These are phyloP conservation scores for Acidomyces sp. DNA, from an alignment of 495 filamentous ascomycete species.

Conservation along the genomic window DNA sequence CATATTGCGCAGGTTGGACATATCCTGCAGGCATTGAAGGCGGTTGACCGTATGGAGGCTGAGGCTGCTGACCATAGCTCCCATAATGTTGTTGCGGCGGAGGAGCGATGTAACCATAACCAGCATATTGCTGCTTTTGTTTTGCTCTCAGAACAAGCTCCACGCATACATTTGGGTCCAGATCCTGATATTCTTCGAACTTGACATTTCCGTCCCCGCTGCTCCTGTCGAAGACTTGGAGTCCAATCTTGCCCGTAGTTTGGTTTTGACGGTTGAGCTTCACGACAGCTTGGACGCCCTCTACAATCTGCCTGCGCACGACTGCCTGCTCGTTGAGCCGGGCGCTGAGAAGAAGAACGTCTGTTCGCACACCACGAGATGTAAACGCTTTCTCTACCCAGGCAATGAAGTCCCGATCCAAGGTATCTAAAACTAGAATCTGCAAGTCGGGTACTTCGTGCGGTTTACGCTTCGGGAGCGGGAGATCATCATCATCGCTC, in stretches of 20 bases:
- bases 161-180: conserved; percentile 63
- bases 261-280: conserved; percentile 59
- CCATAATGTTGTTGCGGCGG: background rate
- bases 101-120: background rate
- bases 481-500: conserved; percentile 42
- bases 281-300: conserved; percentile 77
- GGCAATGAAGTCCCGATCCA: conserved; percentile 65
- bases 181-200: conserved; percentile 71
- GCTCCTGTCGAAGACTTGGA: conserved; percentile 74
- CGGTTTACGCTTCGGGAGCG: conserved; percentile 59
- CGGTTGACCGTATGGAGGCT: conserved; percentile 18
- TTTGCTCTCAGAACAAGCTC: conserved; percentile 71
- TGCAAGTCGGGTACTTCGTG: conserved; percentile 84
- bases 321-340: conserved; percentile 63
- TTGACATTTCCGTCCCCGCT: conserved; percentile 58
- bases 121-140: conserved; percentile 21
- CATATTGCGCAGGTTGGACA: conserved; percentile 3
- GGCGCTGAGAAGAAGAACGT: conserved; percentile 65
- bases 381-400: conserved; percentile 70
- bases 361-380: conserved; percentile 53
- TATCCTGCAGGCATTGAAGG: background rate
- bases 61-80: conserved; percentile 32
- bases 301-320: conserved; percentile 69
- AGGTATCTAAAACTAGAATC: conserved; percentile 64
- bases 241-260: conserved; percentile 51